Evolutionary conservation across 495 filamentous ascomycete species (phyloP), one percentile per base, ranked within the genome.

Genomic region (Sordaria brevicollis): DNA sequence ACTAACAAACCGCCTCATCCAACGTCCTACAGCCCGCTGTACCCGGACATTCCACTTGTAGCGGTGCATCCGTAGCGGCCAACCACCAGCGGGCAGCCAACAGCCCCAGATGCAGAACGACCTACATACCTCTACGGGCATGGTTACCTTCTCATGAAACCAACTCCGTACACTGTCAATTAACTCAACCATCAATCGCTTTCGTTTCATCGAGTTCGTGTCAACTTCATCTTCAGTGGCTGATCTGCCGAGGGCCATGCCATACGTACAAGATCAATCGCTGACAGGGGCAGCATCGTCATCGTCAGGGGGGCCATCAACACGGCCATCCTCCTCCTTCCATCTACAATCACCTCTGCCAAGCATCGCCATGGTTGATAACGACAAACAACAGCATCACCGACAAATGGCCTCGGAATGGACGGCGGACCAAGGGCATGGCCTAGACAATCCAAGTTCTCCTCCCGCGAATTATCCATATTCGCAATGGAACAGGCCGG

Each of bases 401-500:
- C n/a, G n/a, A n/a, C n/a, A 13, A 29, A 62, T 7, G 49, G n/a
- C 49, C 49, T 31, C 2, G 49, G 49, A 62, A 15, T 62, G 49
- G 49, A 31, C 49, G 49, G 49, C 49, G 33, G 49, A 31, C 2
- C 49, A 62, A 62, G 49, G 49, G 25, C 49, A 62, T 3, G 49
- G 49, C 49, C 49, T 62, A 62, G 49, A 62, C 49, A 62, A 62
- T 25, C 2, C 49, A 25, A 31, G 8, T 17, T 29, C 49, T 29
- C 49, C 49, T 62, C 49, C 25, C 15, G 5, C 49, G 49, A 17
- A 67, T 13, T 71, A 73, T 39, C 68, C 71, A 65, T 69, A 67
- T n/a, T 72, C 70, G 68, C 49, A 57, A 15, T 70, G 49, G 49
- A 31, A 62, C 49, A 62, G 49, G 25, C 49, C 71, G 4, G 31